Base-by-base conservation (phyloP, 805 yeast species). In the Candida dajiaensis region DNA sequence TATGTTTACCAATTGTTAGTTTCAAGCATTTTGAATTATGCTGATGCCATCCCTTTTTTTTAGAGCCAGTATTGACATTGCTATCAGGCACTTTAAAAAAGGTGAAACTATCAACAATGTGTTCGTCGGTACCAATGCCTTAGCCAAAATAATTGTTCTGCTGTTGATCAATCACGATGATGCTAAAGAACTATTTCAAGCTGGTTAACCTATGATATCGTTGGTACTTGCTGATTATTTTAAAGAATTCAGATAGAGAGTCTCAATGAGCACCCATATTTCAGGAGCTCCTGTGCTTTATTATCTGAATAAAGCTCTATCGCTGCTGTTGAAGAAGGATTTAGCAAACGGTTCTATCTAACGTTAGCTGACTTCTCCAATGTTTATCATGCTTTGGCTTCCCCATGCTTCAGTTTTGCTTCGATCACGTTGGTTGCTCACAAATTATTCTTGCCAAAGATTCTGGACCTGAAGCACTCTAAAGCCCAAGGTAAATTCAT, bases 351-450 rank as follows among this genome's bases (percentile, higher is more conserved):
- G 47, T 76, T 86, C 52, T 89, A 78, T 66, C 68, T 73, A 22
- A 67, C 72, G 11, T 62, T 92, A 45, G 86, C 89, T 1, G 87
- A 85, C 29, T 73, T 80, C 41, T 75, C 92, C 59, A 78, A 81
- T 49, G 71, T 83, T 3, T 68, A 87, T 46, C 98, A 94, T 66
- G 99, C 99, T 9, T 69, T 85, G 21, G 85, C 92, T 1, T 87
- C 84, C 72, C 97, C 98, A 1, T 97, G 95, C 0, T 94, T 94
- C 64, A 81, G 95, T 1, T 90, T 90, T 75, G 96, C 97, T 1
- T 90, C 97, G 97, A 78, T 88, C 50, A 81, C 96, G 3, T 71
- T 90, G 57, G 74, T 90, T 37, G 82, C 96, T 2, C 97, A 90
- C 59, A 76, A 97, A 52, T 78, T 88, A 83, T 88, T 88, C 62